Evolutionary conservation across 257 asterid genomes (phyloP).

Genomic region (Ilex asprella): DNA sequence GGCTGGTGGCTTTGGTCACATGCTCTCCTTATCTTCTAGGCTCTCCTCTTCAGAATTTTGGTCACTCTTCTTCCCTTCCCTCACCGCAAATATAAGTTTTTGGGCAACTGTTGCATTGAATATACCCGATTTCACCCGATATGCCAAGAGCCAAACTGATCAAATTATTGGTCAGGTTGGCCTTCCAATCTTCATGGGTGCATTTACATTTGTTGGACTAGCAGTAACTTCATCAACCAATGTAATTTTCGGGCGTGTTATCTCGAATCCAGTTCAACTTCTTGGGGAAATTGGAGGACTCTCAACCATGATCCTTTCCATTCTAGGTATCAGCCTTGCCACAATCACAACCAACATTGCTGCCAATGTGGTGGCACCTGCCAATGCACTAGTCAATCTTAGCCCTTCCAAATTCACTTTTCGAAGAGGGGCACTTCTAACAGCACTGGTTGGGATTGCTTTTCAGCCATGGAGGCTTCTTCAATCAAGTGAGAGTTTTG

Average conservation of each 20-base stretch:
- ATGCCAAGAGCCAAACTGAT: conserved; percentile 59
- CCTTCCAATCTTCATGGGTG: conserved; percentile 81
- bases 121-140: conserved; percentile 90
- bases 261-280: conserved; percentile 69
- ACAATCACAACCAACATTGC: conserved; percentile 83
- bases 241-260: conserved; percentile 60
- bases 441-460: conserved; percentile 70
- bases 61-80: conserved; percentile 74
- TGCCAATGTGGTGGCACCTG: conserved; percentile 93
- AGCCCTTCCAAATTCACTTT: conserved; percentile 70
- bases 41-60: conserved; percentile 62
- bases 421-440: conserved; percentile 54
- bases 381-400: conserved; percentile 74
- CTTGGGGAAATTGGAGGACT: conserved; percentile 73
- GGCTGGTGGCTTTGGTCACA: conserved; percentile 79
- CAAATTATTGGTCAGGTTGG: conserved; percentile 75
- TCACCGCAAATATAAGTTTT: conserved; percentile 87
- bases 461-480: conserved; percentile 93
- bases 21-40: conserved; percentile 62
- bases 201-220: conserved; percentile 77
- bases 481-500: conserved; percentile 77
- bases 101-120: conserved; percentile 84
- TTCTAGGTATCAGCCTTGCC: conserved; percentile 72
- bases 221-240: conserved; percentile 91
- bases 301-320: conserved; percentile 52